Base-by-base conservation (phyloP, 2,329 filamentous ascomycete genomes). In the Paraphaeosphaeria sporulosa region DNA sequence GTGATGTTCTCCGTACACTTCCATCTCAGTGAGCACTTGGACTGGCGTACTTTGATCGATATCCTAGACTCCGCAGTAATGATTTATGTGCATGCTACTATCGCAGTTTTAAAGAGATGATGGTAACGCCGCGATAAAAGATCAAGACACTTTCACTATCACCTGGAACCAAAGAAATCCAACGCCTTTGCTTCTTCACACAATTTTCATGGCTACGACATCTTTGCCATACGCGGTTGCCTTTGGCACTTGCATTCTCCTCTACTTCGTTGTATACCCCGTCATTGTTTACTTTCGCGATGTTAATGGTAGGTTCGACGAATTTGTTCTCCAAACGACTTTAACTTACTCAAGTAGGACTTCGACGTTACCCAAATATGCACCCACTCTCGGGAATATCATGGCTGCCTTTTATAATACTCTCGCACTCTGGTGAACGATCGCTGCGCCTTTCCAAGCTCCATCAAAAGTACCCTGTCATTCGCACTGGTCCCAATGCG, bases 331-430 rank as follows among this genome's bases (percentile, higher is more conserved):
- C 23, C 19, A 57, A 44, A 8, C 32, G 25, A 48, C 19, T 48
- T 50, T 27, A 21, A 42, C 53, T 60, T 36, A 64, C 43, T 23
- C 27, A 6, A 23, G 25, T 38, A 72, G 71, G 82, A 17, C 77
- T 86, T 15, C 79, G 84, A 25, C 80, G 78, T 67, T 85, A 83
- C 58, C 81, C 82, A 12, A 83, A 81, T 59, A 72, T 84, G 61
- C 77, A 77, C 32, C 68, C 77, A 4, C 73, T 84, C 13, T 81
- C 83, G 0, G 83, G 82, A 8, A 76, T 85, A 25, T 81, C 81
- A 8, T 77, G 80, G 48, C 64, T 85, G 2, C 78, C 81, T 0
- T 85, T 83, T 66, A 82, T 83, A 74, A 61, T 80, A 4, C 72
- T 83, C 19, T 79, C 82, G 1, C 77, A 78, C 17, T 70, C 73